phyloP scores from a whole-genome alignment of 2,329 filamentous ascomycete species.

The Colletotrichum noveboracense region DNA sequence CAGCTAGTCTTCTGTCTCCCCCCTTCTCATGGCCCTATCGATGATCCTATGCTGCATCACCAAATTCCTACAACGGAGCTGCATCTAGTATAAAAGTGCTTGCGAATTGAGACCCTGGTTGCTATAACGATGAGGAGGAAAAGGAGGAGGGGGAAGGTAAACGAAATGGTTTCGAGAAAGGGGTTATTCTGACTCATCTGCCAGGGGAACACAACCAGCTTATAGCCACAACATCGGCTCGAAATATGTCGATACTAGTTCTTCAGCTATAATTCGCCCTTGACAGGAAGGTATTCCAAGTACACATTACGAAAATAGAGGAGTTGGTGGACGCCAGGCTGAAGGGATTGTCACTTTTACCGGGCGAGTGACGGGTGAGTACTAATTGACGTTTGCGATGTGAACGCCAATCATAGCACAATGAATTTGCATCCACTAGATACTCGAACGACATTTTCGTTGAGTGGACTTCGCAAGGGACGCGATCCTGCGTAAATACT shows the following conservation, averaged over 20 bases:
- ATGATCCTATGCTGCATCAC: not conserved
- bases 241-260: not conserved
- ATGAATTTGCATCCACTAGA: too few relatives aligned
- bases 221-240: not conserved
- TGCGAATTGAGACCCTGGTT: too few relatives aligned
- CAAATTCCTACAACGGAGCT: not conserved
- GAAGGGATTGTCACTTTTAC: too few relatives aligned
- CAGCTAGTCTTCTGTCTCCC: too few relatives aligned
- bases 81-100: not conserved
- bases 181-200: not conserved
- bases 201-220: not conserved
- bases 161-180: not conserved
- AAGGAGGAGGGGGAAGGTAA: not conserved
- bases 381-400: too few relatives aligned
- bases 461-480: too few relatives aligned
- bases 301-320: not conserved
- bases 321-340: not conserved
- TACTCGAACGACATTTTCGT: too few relatives aligned
- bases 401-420: not conserved
- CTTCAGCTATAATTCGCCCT: not conserved
- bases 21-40: accelerated
- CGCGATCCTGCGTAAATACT: accelerated
- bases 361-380: accelerated
- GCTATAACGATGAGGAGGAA: not conserved
- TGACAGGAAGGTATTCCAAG: accelerated